Conservation (phyloP, 345 rosid genomes). For the Ricinus communis region DNA sequence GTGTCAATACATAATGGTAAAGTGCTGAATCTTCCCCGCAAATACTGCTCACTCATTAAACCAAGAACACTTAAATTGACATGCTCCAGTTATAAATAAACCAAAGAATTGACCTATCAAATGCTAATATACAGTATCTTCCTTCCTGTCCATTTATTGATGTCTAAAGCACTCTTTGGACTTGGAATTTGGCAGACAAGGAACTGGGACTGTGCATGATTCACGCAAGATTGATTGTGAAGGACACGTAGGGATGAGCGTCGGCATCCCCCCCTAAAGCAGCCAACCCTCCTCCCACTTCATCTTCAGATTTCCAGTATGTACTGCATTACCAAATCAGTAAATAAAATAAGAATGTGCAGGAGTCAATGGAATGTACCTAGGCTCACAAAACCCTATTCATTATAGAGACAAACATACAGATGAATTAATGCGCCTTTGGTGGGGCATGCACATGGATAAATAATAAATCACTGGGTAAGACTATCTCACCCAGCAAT, state of each 20-base stretch:
- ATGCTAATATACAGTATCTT: constrained; percentile 38
- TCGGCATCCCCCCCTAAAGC: constrained; percentile 84
- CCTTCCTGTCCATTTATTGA: constrained; percentile 31
- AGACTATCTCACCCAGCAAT: background rate
- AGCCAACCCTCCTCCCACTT: constrained; percentile 64
- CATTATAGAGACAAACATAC: background rate
- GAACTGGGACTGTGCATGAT: constrained; percentile 7
- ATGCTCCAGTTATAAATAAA: constrained; percentile 24
- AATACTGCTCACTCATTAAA: constrained; percentile 4
- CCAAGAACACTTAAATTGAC: constrained; percentile 14
- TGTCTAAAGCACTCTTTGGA: constrained; percentile 18
- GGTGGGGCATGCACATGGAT: background rate
- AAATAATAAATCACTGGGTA: too few species aligned
- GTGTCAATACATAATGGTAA: constrained; percentile 13
- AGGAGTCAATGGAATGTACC: background rate
- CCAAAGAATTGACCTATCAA: constrained; percentile 40
- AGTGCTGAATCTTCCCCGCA: constrained; percentile 16
- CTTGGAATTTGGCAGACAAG: constrained; percentile 10
- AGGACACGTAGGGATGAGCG: constrained; percentile 78
- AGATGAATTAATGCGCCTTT: background rate
- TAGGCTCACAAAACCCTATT: background rate
- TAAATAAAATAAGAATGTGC: background rate
- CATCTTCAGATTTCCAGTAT: constrained; percentile 93
- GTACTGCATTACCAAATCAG: constrained; percentile 49
- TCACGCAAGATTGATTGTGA: constrained; percentile 88